Evolutionary conservation across 1,139 yeast genomes (phyloP), one percentile per base, ranked within the genome.

Genomic region (Yamadazyma jaroonii): DNA sequence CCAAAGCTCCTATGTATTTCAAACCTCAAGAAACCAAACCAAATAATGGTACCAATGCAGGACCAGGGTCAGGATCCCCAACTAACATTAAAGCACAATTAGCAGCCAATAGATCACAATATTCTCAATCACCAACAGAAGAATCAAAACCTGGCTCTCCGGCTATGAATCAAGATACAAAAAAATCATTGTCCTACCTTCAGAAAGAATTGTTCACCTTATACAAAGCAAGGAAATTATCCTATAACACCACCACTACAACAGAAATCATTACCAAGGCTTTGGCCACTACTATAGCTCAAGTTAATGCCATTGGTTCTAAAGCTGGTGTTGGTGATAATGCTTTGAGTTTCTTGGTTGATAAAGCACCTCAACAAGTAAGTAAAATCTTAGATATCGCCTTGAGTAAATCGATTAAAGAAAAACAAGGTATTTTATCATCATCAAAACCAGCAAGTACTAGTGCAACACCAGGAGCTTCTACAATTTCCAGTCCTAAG

Each of bases 211-310:
- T 84, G 28, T 79, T 83, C 46, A 71, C 77, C 3, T 63, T 84
- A 35, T 84, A 88, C 31, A 83, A 81, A 53, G 84, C 84, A 38
- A 67, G 89, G 43, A 81, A 79, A 45, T 72, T 84, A 47, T 56
- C 73, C 2, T 78, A 81, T 45, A 83, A 81, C 45, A 82, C 84
- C 34, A 84, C 80, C 24, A 79, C 85, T 2, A 84, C 88, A 29
- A 84, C 92, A 0, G 86, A 81, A 42, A 79, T 88, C 40, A 72
- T 89, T 49, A 88, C 96, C n/a, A 89, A 85, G 52, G 96, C 96
- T 0, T 71, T 89, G 49, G 96, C 96, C 3, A 85, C 90, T 63
- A 90, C 96, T 0, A 88, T 89, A 45, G 90, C 95, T 2, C 96
- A 84, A 57, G 90, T 84, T 4, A 83, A 85, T 43, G 86, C 84